Base-by-base conservation (phyloP, 2,329 filamentous ascomycete species). In the Calonectria crousiana region DNA sequence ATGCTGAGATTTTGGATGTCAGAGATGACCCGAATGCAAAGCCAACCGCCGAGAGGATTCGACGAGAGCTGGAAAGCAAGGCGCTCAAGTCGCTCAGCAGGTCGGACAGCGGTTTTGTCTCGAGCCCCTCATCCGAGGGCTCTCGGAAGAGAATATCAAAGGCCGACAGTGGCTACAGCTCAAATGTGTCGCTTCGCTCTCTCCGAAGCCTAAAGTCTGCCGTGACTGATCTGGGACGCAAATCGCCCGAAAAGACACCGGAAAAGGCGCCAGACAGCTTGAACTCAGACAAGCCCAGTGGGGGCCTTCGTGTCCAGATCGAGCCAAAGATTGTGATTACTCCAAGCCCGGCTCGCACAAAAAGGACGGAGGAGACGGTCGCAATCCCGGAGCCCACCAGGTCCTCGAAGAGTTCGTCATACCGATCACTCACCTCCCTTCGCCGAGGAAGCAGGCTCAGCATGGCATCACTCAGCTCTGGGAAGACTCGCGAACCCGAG, bases 81-180 rank as follows among this genome's bases (percentile, higher is more conserved):
- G 71, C 78, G 51, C 60, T 78, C 47, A 78, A 77, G 49, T 75
- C 71, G 10, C 58, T 84, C 41, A 74, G 71, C 14, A 81, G 82
- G 60, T 79, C 82, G 23, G 89, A 91, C 72, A 91, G 89, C 74
- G 90, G 88, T 3, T 85, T 90, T 56, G 82, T 86, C 34, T 86
- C 88, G 2, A 89, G 86, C 68, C 86, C 87, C 6, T 84, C 84
- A 1, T 86, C 86, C 5, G 85, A 87, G 65, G 82, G 77, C 18
- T 85, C 86, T 1, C 83, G 83, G 20, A 88, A 86, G 69, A 82
- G 87, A 6, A 82, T 90, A n/a, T 87, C 88, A 38, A 91, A 91
- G 75, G 87, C 89, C 49, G 91, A 92, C 78, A 92, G 90, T 32
- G 90, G 90, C 20, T 93, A 92, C 78, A 90, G 90, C 78, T 92